phyloP scores from a whole-genome alignment of 768 basidiomycete species.

The Cyathus striatus region DNA sequence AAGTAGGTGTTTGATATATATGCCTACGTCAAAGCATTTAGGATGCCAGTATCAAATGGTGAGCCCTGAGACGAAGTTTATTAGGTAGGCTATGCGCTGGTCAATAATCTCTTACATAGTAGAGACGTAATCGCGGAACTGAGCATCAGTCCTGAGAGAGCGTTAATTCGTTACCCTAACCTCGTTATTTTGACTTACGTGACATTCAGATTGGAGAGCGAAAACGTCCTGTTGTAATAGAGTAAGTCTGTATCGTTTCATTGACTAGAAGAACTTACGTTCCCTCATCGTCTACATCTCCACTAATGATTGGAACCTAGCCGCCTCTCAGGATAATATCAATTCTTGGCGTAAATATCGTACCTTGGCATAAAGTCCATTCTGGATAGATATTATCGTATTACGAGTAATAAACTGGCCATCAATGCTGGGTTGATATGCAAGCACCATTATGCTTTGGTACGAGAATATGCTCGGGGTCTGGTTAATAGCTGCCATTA shows the following conservation, averaged over 20 bases:
- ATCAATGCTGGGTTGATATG: no score
- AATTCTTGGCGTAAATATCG: background rate
- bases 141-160: no score
- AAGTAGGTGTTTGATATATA: slow-evolving; percentile 13
- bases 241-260: no score
- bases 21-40: background rate
- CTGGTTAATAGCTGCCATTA: slow-evolving; percentile 24
- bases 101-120: no score
- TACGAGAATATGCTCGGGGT: slow-evolving; percentile 10
- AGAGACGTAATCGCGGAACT: no score
- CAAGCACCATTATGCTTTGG: slow-evolving; percentile 10
- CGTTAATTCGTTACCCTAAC: no score
- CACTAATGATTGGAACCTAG: slow-evolving; percentile 26
- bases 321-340: slow-evolving; percentile 12
- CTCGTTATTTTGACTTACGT: no score
- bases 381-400: background rate
- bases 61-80: background rate
- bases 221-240: slow-evolving; percentile 1
- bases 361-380: slow-evolving; percentile 2
- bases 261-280: no score
- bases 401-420: no score
- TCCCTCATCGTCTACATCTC: slow-evolving; percentile 34
- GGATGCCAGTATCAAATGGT: slow-evolving; percentile 1
- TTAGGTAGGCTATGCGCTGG: no score
- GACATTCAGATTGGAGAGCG: background rate